Evolutionary conservation across 2,329 filamentous ascomycete genomes (phyloP).

Genomic region (Tolypocladium cylindrosporum): DNA sequence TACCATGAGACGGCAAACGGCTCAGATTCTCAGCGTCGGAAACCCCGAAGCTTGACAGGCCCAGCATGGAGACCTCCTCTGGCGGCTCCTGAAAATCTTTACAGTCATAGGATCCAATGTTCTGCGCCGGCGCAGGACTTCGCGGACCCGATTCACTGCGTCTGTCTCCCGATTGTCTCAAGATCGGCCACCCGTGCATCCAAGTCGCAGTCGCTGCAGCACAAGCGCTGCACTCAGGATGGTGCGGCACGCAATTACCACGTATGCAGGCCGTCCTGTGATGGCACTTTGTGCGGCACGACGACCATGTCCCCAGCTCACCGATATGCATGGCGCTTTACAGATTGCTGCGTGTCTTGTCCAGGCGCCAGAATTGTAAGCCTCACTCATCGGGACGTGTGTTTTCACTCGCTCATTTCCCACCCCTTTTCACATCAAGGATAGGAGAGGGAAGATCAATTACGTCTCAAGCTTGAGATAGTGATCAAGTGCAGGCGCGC

Average conservation of each 20-base stretch:
- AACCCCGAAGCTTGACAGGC: too few relatives aligned
- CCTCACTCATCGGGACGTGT: background rate
- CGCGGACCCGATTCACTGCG: background rate
- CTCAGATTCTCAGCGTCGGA: background rate
- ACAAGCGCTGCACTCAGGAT: background rate
- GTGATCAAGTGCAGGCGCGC: background rate
- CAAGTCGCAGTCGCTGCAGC: background rate
- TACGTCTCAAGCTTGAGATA: background rate
- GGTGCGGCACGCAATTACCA: background rate
- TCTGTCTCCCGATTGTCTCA: background rate
- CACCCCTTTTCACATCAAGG: background rate
- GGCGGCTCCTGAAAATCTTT: background rate
- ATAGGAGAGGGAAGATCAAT: too few relatives aligned
- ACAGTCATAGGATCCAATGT: background rate
- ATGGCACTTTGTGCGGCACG: background rate
- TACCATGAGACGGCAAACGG: background rate
- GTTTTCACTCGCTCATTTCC: background rate
- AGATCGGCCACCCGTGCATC: background rate
- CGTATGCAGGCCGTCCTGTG: background rate
- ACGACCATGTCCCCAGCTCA: background rate
- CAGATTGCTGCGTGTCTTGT: background rate
- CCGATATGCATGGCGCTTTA: slow-evolving; percentile 1
- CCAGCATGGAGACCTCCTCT: background rate
- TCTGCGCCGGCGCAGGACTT: background rate
- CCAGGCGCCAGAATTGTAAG: background rate